These are phyloP conservation scores for Heterobasidion parviporum DNA, from an alignment of 1,284 basidiomycete genomes.

Conservation along the genomic window DNA sequence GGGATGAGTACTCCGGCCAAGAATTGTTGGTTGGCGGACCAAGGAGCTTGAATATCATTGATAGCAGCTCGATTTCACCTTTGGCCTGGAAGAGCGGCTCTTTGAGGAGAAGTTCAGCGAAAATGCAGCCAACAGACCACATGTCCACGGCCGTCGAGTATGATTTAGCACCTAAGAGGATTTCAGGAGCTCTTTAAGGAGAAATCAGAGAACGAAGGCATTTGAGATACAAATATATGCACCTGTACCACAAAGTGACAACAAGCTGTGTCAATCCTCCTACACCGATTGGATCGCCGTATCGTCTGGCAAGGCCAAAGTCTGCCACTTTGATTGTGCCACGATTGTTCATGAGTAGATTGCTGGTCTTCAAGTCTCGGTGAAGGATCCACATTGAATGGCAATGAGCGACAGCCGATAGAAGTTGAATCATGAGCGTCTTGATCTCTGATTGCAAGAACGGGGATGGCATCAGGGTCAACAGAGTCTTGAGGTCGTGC, in stretches of 20 bases:
- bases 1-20: conserved; percentile 79
- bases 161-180: conserved; percentile 85
- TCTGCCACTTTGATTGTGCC: conserved; percentile 98
- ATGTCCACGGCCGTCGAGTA: conserved; percentile 97
- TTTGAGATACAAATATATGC: conserved; percentile 12
- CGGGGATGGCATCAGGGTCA: conserved; percentile 89
- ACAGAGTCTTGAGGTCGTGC: conserved; percentile 94
- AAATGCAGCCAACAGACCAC: conserved; percentile 99
- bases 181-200: conserved; percentile 78
- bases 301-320: conserved; percentile 93
- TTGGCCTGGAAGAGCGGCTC: conserved; percentile 96
- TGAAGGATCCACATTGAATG: conserved; percentile 98
- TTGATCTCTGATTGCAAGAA: conserved; percentile 98
- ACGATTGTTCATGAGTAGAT: conserved; percentile 97
- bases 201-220: conserved; percentile 3
- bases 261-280: conserved; percentile 96
- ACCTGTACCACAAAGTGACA: conserved; percentile 99
- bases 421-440: conserved; percentile 87
- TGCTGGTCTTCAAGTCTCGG: conserved; percentile 95
- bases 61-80: conserved; percentile 87
- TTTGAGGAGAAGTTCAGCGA: conserved; percentile 90
- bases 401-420: conserved; percentile 90
- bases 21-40: conserved; percentile 79
- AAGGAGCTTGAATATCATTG: conserved; percentile 89
- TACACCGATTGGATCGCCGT: conserved; percentile 88